These are phyloP conservation scores for Podospora anserina DNA, from an alignment of 495 filamentous ascomycete genomes.

Conservation along the genomic window DNA sequence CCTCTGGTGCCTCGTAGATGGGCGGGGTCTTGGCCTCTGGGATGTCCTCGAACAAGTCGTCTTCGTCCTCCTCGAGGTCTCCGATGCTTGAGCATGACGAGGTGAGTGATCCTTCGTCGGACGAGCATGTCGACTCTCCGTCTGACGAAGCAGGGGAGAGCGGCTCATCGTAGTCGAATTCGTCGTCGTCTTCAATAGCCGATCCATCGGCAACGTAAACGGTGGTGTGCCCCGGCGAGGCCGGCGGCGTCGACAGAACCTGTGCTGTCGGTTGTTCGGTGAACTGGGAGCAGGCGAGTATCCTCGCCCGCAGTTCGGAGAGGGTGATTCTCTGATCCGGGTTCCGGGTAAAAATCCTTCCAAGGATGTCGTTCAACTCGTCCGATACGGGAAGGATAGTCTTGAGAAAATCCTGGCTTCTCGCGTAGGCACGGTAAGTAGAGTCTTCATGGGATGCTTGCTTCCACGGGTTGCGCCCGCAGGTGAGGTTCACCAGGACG, in stretches of 20 bases:
- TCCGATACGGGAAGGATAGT: constrained; percentile 89
- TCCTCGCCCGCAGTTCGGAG: constrained; percentile 71
- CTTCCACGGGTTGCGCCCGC: constrained; percentile 98
- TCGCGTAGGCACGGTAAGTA: constrained; percentile 88
- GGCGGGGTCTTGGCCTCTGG: constrained; percentile 41
- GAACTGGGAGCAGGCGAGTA: constrained; percentile 72
- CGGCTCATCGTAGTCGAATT: constrained; percentile 28
- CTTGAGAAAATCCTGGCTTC: constrained; percentile 82
- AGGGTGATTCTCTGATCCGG: constrained; percentile 83
- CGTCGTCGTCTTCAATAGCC: constrained; percentile 36
- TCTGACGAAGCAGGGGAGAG: constrained; percentile 44
- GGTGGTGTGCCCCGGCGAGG: constrained; percentile 37
- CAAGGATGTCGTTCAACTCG: constrained; percentile 85
- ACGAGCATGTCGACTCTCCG: constrained; percentile 45
- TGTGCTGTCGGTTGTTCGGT: constrained; percentile 48
- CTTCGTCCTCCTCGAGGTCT: constrained; percentile 40
- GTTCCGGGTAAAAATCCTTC: constrained; percentile 84
- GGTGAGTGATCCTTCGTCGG: constrained; percentile 45
- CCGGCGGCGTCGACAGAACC: constrained; percentile 35
- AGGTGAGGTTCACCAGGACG: constrained; percentile 95
- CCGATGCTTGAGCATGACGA: constrained; percentile 47
- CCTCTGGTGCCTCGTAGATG: constrained; percentile 42
- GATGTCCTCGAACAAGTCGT: constrained; percentile 40
- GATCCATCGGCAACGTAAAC: constrained; percentile 47
- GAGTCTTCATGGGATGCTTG: constrained; percentile 88